Evolutionary conservation across 345 rosid genomes (phyloP).

Genomic region (Gossypium australe): DNA sequence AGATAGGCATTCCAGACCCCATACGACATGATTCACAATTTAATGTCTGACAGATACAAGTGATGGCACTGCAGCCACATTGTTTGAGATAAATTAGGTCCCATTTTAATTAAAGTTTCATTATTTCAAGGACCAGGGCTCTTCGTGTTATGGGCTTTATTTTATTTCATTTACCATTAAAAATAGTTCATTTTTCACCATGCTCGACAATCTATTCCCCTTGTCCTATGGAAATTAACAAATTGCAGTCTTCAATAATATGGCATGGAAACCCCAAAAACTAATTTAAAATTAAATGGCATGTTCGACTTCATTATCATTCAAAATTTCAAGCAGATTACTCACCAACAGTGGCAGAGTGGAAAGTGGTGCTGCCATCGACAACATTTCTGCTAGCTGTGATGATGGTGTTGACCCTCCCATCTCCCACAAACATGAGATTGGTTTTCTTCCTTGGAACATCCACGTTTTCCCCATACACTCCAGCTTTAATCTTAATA

Average conservation of each 20-base stretch:
- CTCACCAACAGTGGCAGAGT: constrained; percentile 89
- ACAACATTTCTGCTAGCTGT: constrained; percentile 67
- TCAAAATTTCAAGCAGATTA: background rate
- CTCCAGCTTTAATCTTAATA: constrained; percentile 74
- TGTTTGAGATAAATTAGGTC: background rate
- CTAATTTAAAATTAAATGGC: background rate
- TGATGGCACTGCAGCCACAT: background rate
- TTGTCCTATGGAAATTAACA: background rate
- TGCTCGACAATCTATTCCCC: background rate
- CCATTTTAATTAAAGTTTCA: background rate
- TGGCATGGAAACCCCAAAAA: background rate
- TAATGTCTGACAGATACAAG: background rate
- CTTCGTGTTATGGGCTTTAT: background rate
- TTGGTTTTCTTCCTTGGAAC: constrained; percentile 52
- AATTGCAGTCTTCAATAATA: background rate
- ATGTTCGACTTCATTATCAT: background rate
- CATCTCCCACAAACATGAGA: constrained; percentile 92
- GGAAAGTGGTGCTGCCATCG: constrained; percentile 88
- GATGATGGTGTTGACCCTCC: constrained; percentile 58
- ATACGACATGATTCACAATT: background rate
- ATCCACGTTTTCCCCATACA: constrained; percentile 75
- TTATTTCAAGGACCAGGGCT: background rate
- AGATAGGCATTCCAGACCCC: background rate
- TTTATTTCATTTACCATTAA: no score
- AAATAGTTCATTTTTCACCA: background rate